phyloP scores from a whole-genome alignment of 2,329 filamentous ascomycete genomes.

The Colletotrichum graminicola region DNA sequence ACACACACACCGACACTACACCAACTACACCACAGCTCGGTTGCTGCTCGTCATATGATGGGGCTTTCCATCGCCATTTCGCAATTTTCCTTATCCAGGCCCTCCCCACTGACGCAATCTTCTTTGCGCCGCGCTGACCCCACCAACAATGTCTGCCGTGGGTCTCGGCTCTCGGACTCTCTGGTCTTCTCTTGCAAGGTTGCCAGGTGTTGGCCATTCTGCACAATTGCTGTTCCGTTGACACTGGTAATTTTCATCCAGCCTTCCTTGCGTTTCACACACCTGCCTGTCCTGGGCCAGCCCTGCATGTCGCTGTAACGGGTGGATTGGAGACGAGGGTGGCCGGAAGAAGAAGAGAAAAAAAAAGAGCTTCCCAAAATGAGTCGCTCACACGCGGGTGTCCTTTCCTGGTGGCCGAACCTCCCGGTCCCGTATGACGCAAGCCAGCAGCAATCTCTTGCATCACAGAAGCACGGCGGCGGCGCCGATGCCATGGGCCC shows the following conservation, averaged over 20 bases:
- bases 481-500: slow-evolving; percentile 18
- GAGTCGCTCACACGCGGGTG: slow-evolving; percentile 29
- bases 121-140: slow-evolving; percentile 23
- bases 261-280: neutral
- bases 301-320: slow-evolving; percentile 25
- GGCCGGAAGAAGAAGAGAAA: neutral
- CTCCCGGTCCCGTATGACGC: slow-evolving; percentile 39
- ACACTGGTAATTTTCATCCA: neutral
- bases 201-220: neutral
- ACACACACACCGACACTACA: neutral
- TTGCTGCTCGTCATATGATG: slow-evolving; percentile 33
- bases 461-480: slow-evolving; percentile 20
- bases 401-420: slow-evolving; percentile 23
- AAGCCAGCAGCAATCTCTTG: slow-evolving; percentile 21
- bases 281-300: slow-evolving; percentile 9
- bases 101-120: slow-evolving; percentile 27
- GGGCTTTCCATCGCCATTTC: slow-evolving; percentile 32
- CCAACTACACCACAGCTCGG: slow-evolving; percentile 14
- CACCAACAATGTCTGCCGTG: slow-evolving; percentile 4
- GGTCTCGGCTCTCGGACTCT: neutral
- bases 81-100: slow-evolving; percentile 17
- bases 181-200: neutral
- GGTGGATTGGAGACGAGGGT: slow-evolving; percentile 17
- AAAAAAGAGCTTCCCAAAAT: neutral
- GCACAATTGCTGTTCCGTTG: neutral